Evolutionary conservation across 2,329 filamentous ascomycete genomes (phyloP), one percentile per base, ranked within the genome.

Genomic region (Colletotrichum sublineola): DNA sequence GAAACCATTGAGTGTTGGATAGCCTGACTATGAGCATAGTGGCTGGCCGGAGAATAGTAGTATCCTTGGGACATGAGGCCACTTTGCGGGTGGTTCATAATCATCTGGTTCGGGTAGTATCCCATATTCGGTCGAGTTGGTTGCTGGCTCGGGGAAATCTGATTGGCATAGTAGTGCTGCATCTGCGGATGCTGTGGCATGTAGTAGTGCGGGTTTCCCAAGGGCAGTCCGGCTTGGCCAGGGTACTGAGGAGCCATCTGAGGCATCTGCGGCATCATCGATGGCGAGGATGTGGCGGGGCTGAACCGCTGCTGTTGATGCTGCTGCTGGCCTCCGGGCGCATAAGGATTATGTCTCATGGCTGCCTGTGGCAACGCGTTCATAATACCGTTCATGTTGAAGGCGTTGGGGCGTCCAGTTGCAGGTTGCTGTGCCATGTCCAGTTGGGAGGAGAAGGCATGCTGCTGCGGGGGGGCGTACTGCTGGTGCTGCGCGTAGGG

Each of bases 311-410:
- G 80, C 53, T 74, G 81, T 20, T 72, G 68, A 78, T 78, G 74
- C 79, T 82, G 53, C 79, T 79, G 60, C 79, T 81, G 81, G 52
- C 76, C 77, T 42, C 77, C 78, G 44, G 81, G 81, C 52, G 78
- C 76, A 63, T 84, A 83, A 53, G 83, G 83, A 11, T 77, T 78
- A 40, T 79, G 78, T 68, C 82, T 81, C 75, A 84, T 86, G 8
- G 76, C 77, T 33, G 79, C 73, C 44, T 82, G 81, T 0, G 86
- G 86, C 40, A 88, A 79, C 61, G 84, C 78, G 74, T 80, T 83
- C 40, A 80, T 79, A 81, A 89, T 83, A 20, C 79, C 74, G 29
- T 76, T 78, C 86, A 88, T 87, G 75, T 85, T 86, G 78, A 86
- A 89, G 9, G 82, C 79, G 5, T 81, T 79, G 42, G 77, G 75